A percentile compares a stretch with the other conserved stretches of the same genome.
phyloP scores from a whole-genome alignment of 306 rosid genomes.

The Malus domestica region DNA sequence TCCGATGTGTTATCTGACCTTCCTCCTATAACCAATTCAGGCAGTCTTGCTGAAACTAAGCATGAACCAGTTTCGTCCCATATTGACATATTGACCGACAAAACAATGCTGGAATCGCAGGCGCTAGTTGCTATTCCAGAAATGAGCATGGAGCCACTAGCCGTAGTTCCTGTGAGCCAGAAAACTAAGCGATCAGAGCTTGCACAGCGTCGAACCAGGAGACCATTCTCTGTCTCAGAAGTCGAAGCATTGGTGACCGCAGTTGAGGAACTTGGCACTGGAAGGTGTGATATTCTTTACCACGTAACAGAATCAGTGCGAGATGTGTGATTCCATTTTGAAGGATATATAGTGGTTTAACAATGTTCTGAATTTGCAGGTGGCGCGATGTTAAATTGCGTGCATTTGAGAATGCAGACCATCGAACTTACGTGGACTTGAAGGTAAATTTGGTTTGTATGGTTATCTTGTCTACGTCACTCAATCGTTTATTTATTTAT shows the following conservation, averaged over 20 bases:
- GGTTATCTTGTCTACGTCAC: not conserved
- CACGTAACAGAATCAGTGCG: not conserved
- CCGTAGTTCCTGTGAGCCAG: slow-evolving; percentile 55
- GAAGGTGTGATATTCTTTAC: slow-evolving; percentile 53
- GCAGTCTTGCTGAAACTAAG: slow-evolving; percentile 38
- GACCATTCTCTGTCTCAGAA: slow-evolving; percentile 90
- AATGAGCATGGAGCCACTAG: slow-evolving; percentile 47
- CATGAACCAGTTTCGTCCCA: slow-evolving; percentile 39
- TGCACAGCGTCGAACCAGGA: slow-evolving; percentile 88
- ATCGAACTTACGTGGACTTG: slow-evolving; percentile 91
- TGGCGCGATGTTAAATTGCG: slow-evolving; percentile 96
- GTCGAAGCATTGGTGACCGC: slow-evolving; percentile 90
- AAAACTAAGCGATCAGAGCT: slow-evolving; percentile 55
- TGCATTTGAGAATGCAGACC: slow-evolving; percentile 82
- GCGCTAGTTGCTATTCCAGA: slow-evolving; percentile 51
- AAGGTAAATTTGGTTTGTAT: slow-evolving; percentile 46
- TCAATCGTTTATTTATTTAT: not conserved
- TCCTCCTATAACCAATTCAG: slow-evolving; percentile 31
- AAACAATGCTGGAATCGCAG: slow-evolving; percentile 45
- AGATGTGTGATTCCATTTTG: not conserved
- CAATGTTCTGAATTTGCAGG: slow-evolving; percentile 34
- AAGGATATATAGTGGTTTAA: slow-evolving; percentile 16
- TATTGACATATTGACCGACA: slow-evolving; percentile 36
- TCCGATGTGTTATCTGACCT: slow-evolving; percentile 37
- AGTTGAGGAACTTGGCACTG: slow-evolving; percentile 93